Evolutionary conservation across 2,329 filamentous ascomycete genomes (phyloP), one percentile per base, ranked within the genome.

Genomic region (Biscogniauxia sp.): DNA sequence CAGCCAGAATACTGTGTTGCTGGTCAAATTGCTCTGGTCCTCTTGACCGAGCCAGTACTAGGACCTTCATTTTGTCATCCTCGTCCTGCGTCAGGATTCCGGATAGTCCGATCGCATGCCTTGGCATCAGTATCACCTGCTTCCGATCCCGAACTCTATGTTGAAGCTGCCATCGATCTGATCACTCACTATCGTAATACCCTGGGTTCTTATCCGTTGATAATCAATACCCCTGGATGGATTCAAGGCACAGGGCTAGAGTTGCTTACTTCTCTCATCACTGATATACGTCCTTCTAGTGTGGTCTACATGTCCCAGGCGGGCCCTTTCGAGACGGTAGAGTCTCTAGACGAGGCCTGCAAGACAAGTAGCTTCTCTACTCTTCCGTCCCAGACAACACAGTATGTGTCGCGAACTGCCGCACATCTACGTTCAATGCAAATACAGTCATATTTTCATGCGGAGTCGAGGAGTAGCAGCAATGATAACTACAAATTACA

Each of bases 221-320:
- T 94, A 6, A 80, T 94, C 68, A 93, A 94, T 70, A 90, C 88
- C 0, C 86, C 89, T 1, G 89, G 89, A 2, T 92, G 89, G 87
- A 83, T 91, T 23, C 84, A 88, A 61, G 88, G 89, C 0, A 87
- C 88, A 0, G 89, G 90, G 0, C 79, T 92, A 0, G 85, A 88
- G 64, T 77, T 91, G 0, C 75, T 93, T 0, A 76, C 80, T 5
- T 80, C 84, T 11, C 73, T 93, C 4, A 80, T 89, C 37, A 66
- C 73, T 4, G 77, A 75, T 17, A 74, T 87, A 6, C 78, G 78
- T 25, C 85, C 88, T 1, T 83, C 83, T 0, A 82, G 89, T 60
- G 79, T 91, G 2, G 74, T 93, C 20, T 89, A 91, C 73, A 84
- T 93, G 79, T 89, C 87, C 1, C 80, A 85, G 56, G 81, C 87